Conservation (phyloP, 371 early-diverging fungal genomes). For the Mortierella sp. region DNA sequence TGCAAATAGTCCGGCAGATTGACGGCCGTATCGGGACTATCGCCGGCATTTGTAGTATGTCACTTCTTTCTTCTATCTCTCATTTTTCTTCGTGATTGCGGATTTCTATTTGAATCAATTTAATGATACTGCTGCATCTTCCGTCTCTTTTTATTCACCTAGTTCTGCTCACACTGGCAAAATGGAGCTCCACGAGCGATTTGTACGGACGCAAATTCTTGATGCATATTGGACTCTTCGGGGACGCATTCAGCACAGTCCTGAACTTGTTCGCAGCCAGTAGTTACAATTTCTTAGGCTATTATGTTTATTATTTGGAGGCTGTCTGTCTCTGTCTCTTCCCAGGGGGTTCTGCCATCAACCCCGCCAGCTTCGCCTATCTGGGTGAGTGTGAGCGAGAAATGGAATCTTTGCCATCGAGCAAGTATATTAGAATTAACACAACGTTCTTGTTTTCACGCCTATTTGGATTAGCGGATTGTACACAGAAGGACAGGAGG, state of each 20-base stretch:
- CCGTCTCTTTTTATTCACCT: too few species aligned
- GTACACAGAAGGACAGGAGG: too few species aligned
- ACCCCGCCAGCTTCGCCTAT: too few species aligned
- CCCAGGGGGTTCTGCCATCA: background rate
- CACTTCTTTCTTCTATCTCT: background rate
- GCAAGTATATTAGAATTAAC: too few species aligned
- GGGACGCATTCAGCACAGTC: background rate
- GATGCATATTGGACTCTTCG: background rate
- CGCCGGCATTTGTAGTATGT: constrained; percentile 8
- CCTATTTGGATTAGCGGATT: too few species aligned
- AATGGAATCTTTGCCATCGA: too few species aligned
- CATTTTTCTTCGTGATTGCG: too few species aligned
- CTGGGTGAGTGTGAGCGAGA: too few species aligned
- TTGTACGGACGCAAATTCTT: constrained; percentile 22
- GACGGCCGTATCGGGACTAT: constrained; percentile 9
- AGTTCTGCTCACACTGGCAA: constrained; percentile 22
- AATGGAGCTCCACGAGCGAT: constrained; percentile 26
- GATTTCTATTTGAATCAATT: too few species aligned
- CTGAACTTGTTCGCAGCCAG: constrained; percentile 10
- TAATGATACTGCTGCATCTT: too few species aligned
- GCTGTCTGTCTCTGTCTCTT: constrained; percentile 4
- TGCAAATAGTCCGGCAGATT: constrained; percentile 7
- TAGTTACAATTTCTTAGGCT: background rate
- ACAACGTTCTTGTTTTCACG: too few species aligned
- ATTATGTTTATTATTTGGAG: constrained; percentile 4